Conservation (phyloP, 176 grass and related monocot genomes). For the Oryza glaberrima region DNA sequence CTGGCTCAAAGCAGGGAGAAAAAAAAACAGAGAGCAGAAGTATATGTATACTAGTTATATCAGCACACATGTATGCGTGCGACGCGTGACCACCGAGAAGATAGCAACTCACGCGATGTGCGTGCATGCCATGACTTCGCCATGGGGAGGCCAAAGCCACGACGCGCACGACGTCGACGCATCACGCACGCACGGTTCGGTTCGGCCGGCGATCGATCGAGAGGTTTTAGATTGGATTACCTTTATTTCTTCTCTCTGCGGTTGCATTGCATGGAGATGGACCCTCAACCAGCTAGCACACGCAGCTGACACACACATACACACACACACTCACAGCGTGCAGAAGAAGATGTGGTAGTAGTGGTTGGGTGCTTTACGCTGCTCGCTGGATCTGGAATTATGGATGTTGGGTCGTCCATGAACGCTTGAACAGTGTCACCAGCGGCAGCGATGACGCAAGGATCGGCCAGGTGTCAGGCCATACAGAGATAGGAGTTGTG, state of each 20-base stretch:
- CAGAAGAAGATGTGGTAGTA: neutral
- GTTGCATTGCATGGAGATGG: neutral
- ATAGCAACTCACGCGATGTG: conserved; percentile 26
- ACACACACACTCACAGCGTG: neutral
- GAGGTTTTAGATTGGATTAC: too few relatives aligned
- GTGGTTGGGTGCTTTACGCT: neutral
- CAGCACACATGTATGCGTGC: neutral
- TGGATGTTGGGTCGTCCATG: neutral
- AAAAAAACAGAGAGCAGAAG: neutral
- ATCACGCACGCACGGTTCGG: too few relatives aligned
- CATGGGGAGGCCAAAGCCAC: neutral
- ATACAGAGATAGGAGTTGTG: too few relatives aligned
- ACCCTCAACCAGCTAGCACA: neutral
- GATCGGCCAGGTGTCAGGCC: neutral
- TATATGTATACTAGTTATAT: neutral
- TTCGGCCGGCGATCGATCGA: neutral
- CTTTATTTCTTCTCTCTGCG: neutral
- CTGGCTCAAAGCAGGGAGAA: neutral
- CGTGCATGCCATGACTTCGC: conserved; percentile 36
- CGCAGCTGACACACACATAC: neutral
- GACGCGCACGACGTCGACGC: neutral
- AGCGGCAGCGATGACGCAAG: neutral
- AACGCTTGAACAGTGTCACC: neutral
- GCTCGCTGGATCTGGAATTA: neutral
- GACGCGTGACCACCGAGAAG: neutral